phyloP scores from a whole-genome alignment of 225 moss, liverwort and hornwort species.

The Rhytidiadelphus loreus region DNA sequence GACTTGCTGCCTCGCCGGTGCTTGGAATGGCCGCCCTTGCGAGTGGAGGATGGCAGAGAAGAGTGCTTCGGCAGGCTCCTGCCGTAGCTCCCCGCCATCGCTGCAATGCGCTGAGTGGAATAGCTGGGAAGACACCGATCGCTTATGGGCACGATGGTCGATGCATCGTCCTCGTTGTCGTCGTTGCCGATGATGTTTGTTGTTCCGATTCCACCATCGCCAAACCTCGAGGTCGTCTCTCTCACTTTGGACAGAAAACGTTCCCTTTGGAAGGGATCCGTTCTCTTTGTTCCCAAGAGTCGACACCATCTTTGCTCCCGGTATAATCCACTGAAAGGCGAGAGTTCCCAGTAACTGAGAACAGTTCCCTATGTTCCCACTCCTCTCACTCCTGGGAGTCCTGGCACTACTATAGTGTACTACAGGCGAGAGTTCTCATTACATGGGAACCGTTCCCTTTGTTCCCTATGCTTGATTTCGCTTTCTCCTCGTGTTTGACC shows the following conservation, averaged over 20 bases:
- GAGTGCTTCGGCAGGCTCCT: conserved; percentile 37
- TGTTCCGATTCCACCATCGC: background rate
- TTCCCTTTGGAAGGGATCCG: background rate
- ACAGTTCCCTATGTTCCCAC: background rate
- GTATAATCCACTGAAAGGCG: background rate
- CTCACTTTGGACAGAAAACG: background rate
- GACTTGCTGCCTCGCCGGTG: background rate
- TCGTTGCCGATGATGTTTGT: background rate
- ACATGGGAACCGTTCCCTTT: background rate
- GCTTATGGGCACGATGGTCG: background rate
- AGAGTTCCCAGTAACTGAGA: background rate
- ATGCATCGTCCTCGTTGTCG: background rate
- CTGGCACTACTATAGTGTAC: background rate
- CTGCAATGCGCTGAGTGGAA: background rate
- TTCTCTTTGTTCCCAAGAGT: background rate
- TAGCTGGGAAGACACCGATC: background rate
- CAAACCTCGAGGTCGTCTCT: background rate
- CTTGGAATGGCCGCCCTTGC: conserved; percentile 6
- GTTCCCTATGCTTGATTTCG: background rate
- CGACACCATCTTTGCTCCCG: background rate
- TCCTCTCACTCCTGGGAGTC: too few species aligned
- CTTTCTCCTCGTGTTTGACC: background rate
- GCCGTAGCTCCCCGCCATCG: conserved; percentile 40
- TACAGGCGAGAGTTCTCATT: background rate
- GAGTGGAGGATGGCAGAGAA: conserved; percentile 17